Conservation (phyloP, 2,329 filamentous ascomycete species). For the Diaporthe helianthi region DNA sequence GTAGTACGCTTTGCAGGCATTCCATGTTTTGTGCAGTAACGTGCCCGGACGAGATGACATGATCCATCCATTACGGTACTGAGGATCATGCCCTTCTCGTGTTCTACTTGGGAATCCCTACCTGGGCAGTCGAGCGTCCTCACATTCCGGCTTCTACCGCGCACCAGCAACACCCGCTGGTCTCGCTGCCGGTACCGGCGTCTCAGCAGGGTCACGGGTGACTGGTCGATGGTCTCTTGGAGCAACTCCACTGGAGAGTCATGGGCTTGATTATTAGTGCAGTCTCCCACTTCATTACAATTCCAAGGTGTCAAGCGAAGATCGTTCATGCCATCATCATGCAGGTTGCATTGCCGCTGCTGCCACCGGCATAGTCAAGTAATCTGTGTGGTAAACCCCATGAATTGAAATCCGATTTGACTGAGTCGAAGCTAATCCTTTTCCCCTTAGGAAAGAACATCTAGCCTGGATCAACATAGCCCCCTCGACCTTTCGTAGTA, state of each 20-base stretch:
- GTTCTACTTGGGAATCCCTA: background rate
- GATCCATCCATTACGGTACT: background rate
- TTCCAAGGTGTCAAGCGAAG: background rate
- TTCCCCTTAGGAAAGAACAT: constrained; percentile 23
- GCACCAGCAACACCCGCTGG: background rate
- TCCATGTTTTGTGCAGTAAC: background rate
- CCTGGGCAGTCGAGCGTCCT: background rate
- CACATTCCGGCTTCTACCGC: background rate
- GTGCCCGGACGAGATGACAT: background rate
- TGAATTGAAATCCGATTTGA: constrained; percentile 35
- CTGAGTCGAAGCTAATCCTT: constrained; percentile 32
- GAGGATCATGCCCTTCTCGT: background rate
- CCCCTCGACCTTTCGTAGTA: constrained; percentile 32
- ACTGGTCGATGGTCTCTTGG: background rate
- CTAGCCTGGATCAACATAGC: constrained; percentile 28
- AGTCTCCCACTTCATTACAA: background rate
- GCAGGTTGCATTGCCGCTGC: constrained; percentile 19
- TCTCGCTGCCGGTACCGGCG: constrained; percentile 23
- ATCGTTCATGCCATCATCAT: background rate
- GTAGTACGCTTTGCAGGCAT: background rate
- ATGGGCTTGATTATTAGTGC: constrained; percentile 3
- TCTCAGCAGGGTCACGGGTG: constrained; percentile 16
- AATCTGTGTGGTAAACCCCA: constrained; percentile 22
- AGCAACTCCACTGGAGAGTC: background rate
- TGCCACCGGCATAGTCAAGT: constrained; percentile 2